Evolutionary conservation across 164 flowering plant species (phyloP).

Genomic region (Aristolochia fimbriata): DNA sequence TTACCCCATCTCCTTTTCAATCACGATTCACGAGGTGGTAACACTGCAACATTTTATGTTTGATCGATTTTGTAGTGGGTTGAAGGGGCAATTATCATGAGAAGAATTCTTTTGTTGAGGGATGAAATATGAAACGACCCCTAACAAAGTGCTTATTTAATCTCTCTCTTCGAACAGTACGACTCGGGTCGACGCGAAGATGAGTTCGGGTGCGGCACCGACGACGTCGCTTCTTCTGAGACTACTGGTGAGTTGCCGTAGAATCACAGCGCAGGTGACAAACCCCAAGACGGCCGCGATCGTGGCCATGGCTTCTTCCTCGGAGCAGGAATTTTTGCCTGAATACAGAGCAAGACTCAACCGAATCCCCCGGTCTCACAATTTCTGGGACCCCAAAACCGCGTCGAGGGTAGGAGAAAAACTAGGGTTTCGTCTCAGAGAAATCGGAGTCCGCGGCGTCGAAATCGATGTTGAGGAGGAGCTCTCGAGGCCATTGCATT

Average conservation of each 20-base stretch:
- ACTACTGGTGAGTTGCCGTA: constrained; percentile 48
- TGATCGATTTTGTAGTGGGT: too few species aligned
- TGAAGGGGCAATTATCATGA: too few species aligned
- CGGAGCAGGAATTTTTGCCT: constrained; percentile 53
- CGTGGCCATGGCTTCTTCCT: constrained; percentile 75
- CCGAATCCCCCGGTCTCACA: constrained; percentile 38
- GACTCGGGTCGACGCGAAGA: too few species aligned
- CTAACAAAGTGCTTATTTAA: too few species aligned
- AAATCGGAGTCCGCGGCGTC: constrained; percentile 45
- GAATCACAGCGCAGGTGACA: constrained; percentile 61
- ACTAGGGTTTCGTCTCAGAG: constrained; percentile 40
- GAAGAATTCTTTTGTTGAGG: too few species aligned
- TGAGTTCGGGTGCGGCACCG: neutral
- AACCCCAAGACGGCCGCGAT: constrained; percentile 35
- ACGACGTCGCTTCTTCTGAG: constrained; percentile 32
- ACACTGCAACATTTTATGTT: too few species aligned
- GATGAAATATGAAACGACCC: too few species aligned
- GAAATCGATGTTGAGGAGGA: constrained; percentile 46
- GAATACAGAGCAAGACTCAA: constrained; percentile 37
- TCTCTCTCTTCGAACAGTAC: too few species aligned
- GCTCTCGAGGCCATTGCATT: constrained; percentile 35
- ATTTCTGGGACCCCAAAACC: constrained; percentile 43
- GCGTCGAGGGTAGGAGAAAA: constrained; percentile 64
- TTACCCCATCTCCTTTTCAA: too few species aligned
- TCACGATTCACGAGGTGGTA: too few species aligned